Evolutionary conservation across 768 basidiomycete genomes (phyloP).

Genomic region (Collybia sordida): DNA sequence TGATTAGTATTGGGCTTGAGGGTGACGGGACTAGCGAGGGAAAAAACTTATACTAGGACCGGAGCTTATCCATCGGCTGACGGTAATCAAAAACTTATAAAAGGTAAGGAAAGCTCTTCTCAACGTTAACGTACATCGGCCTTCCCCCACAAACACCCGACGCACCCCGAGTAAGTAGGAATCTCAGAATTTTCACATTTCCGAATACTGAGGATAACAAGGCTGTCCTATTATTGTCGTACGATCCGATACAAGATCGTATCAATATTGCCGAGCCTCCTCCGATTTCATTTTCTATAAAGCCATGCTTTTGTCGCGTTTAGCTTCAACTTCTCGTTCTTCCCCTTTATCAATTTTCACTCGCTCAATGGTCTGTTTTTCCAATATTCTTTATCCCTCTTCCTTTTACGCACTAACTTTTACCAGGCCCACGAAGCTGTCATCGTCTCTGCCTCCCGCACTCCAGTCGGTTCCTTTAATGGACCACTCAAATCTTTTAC

Average conservation of each 20-base stretch:
- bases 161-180: background rate
- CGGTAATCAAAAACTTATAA: background rate
- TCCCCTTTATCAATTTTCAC: conserved; percentile 37
- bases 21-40: no score
- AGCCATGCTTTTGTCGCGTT: conserved; percentile 46
- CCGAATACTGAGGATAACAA: conserved; percentile 5
- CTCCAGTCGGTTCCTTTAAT: conserved; percentile 91
- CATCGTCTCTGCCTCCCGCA: conserved; percentile 92
- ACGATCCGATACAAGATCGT: conserved; percentile 30
- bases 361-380: conserved; percentile 51
- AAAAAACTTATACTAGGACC: background rate
- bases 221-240: conserved; percentile 28
- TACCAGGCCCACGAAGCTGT: conserved; percentile 72
- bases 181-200: background rate
- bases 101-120: background rate
- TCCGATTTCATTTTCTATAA: conserved; percentile 22
- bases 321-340: conserved; percentile 34
- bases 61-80: conserved; percentile 1
- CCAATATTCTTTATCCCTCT: conserved; percentile 2
- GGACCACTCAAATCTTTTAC: conserved; percentile 86
- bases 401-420: background rate
- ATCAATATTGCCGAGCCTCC: conserved; percentile 18
- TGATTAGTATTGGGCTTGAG: no score
- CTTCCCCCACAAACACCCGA: background rate
- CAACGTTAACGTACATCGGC: no score